These are phyloP conservation scores for Russula foetens DNA, from an alignment of 768 basidiomycete genomes.

Conservation along the genomic window DNA sequence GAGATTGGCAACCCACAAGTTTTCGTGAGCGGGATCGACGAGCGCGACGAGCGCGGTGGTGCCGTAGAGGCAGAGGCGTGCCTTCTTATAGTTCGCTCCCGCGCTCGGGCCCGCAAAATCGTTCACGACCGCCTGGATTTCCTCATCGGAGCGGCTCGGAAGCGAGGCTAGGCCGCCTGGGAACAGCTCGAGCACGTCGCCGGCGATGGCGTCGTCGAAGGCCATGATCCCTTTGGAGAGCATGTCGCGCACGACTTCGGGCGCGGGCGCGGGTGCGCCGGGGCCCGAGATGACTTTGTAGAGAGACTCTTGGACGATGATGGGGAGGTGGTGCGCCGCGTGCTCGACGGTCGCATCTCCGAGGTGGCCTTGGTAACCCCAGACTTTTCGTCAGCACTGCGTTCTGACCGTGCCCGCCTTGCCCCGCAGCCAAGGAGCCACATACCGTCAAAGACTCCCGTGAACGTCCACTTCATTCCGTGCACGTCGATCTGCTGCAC, in stretches of 20 bases:
- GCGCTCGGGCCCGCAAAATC: slow-evolving; percentile 43
- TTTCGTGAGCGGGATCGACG: slow-evolving; percentile 57
- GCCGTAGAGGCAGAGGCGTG: slow-evolving; percentile 72
- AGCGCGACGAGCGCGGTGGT: slow-evolving; percentile 71
- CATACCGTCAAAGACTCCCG: slow-evolving; percentile 40
- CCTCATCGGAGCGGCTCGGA: slow-evolving; percentile 35
- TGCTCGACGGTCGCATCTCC: slow-evolving; percentile 42
- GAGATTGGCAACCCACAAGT: slow-evolving; percentile 77
- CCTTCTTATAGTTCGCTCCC: slow-evolving; percentile 58
- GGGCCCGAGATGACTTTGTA: slow-evolving; percentile 27
- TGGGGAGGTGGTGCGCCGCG: slow-evolving; percentile 34
- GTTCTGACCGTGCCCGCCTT: background rate
- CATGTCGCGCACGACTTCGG: slow-evolving; percentile 31
- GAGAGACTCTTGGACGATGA: slow-evolving; percentile 32
- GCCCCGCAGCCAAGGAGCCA: background rate
- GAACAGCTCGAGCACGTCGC: slow-evolving; percentile 38
- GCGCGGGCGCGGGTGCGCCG: slow-evolving; percentile 20
- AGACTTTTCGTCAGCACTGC: background rate
- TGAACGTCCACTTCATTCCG: slow-evolving; percentile 36
- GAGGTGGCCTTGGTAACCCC: slow-evolving; percentile 34
- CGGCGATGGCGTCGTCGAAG: slow-evolving; percentile 38
- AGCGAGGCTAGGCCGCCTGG: slow-evolving; percentile 48
- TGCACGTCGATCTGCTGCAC: slow-evolving; percentile 34
- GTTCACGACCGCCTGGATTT: slow-evolving; percentile 55
- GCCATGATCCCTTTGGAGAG: slow-evolving; percentile 32